Base-by-base conservation (phyloP, 2,329 filamentous ascomycete species). In the Chaetomium olivaceum region DNA sequence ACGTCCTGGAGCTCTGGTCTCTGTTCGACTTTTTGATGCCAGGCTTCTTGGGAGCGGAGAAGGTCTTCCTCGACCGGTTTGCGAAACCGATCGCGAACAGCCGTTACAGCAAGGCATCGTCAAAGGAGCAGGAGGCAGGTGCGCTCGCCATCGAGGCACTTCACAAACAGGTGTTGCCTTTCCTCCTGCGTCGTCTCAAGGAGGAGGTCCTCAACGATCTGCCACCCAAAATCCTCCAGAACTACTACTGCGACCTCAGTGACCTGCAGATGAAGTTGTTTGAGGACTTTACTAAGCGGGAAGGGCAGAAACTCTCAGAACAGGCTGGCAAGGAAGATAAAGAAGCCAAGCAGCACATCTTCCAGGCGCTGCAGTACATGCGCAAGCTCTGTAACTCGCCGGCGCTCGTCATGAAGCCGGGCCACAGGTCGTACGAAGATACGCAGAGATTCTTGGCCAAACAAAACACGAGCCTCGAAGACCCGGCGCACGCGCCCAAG, bases 21-120 rank as follows among this genome's bases (percentile, higher is more conserved):
- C 83, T 99, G 4, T 99, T 99, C 75, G 95, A 99, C 79, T 99
- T 99, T 80, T 83, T 99, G 67, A 99, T 99, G 95, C 95, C 96
- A 3, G 96, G 95, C 2, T 99, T 99, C 81, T 83, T 99, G 8
- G 95, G 95, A 36, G 92, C 93, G 0, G 93, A 88, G 68, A 97
- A 96, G 80, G 92, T 97, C n/a, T 97, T 97, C 80, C 83, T 96
- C 70, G 94, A 97, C 77, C 89, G 93, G 3, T 97, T 97, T 72
- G 93, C 93, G 9, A 97, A 97, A 78, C 93, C 93, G 1, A 97
- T 97, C 72, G 92, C 94, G 1, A 93, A 93, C 4, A 97, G 92
- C 74, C 91, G 96, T 23, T 97, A 93, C 76, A 94, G 92, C 78
- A 99, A 98, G 77, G 96, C 95, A 1, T 98, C 94, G 1, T 97